Conservation (phyloP, 177 flowering plant species). For the Vitis hybrid region DNA sequence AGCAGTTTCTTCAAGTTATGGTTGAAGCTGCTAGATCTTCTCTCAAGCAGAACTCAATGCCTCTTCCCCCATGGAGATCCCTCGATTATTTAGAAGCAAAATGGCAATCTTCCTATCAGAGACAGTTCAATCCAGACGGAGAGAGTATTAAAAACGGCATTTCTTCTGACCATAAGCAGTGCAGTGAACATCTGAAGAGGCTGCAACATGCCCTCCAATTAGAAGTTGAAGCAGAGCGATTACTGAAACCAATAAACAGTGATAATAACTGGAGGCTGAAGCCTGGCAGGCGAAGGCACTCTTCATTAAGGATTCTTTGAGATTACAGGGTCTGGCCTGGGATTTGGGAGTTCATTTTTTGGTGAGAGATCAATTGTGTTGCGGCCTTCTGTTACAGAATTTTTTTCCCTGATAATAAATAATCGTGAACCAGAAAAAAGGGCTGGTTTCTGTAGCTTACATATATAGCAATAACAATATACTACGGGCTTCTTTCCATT, state of each 20-base stretch:
- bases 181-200: conserved; percentile 59
- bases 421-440: conserved; percentile 19
- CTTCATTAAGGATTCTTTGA: conserved; percentile 33
- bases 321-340: conserved; percentile 14
- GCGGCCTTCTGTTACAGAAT: conserved; percentile 12
- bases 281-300: conserved; percentile 45
- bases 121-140: conserved; percentile 38
- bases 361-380: conserved; percentile 12
- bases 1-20: conserved; percentile 75
- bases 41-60: conserved; percentile 89
- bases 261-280: conserved; percentile 47
- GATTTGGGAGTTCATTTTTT: conserved; percentile 10
- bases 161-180: conserved; percentile 45
- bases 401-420: conserved; percentile 14
- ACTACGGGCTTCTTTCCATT: background rate
- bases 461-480: conserved; percentile 9
- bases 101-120: conserved; percentile 72
- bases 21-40: conserved; percentile 87
- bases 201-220: conserved; percentile 54
- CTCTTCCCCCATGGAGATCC: conserved; percentile 98
- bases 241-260: conserved; percentile 44
- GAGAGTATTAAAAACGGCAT: background rate
- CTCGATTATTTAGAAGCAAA: conserved; percentile 83
- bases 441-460: conserved; percentile 20
- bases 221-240: conserved; percentile 50